Evolutionary conservation across 805 yeast genomes (phyloP).

Genomic region (Kregervanrija pseudodelftensis): DNA sequence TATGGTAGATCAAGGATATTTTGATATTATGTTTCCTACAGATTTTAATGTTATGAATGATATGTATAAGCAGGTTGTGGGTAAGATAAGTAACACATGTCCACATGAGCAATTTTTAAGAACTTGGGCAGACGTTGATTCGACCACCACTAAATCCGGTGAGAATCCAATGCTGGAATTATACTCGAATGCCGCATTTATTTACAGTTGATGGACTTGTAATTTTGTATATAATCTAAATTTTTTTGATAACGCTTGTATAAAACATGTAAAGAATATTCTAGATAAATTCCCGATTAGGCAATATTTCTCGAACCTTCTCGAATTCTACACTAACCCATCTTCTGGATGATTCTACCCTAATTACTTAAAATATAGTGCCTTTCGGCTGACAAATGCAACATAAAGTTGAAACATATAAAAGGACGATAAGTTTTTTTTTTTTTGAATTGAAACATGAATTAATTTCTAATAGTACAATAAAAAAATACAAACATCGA

Average conservation of each 20-base stretch:
- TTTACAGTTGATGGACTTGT: constrained; percentile 31
- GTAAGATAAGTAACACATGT: constrained; percentile 46
- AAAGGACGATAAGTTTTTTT: too few species aligned
- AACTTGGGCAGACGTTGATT: constrained; percentile 64
- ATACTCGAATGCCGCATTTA: constrained; percentile 67
- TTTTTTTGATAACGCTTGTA: neutral
- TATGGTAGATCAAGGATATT: constrained; percentile 80
- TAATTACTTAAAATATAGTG: too few species aligned
- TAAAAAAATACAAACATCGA: too few species aligned
- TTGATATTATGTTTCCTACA: constrained; percentile 83
- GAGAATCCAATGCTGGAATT: constrained; percentile 81
- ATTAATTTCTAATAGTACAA: too few species aligned
- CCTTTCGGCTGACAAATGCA: too few species aligned
- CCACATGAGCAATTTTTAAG: constrained; percentile 59
- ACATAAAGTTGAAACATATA: too few species aligned
- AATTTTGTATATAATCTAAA: constrained; percentile 27
- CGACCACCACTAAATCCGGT: constrained; percentile 65
- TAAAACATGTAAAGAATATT: neutral
- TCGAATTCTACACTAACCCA: neutral
- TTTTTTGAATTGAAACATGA: too few species aligned
- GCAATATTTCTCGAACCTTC: constrained; percentile 10
- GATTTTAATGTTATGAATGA: constrained; percentile 59
- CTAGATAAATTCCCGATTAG: neutral
- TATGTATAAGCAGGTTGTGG: constrained; percentile 56
- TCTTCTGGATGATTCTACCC: too few species aligned